Base-by-base conservation (phyloP, 768 basidiomycete species). In the Neoboletus brunneissimus region DNA sequence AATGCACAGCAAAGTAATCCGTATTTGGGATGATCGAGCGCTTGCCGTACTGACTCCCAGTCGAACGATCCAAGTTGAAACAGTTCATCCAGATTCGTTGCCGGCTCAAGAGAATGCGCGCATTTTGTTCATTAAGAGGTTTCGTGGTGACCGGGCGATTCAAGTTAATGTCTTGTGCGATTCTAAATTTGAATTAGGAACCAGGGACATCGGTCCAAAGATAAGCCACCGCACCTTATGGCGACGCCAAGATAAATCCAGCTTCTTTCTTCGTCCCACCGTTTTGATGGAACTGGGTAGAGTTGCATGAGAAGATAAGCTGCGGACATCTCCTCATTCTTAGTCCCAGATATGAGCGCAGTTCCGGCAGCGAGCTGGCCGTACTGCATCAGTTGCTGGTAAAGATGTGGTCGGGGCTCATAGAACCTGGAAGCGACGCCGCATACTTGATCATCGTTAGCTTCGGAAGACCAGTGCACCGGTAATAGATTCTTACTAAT, bases 231-330 rank as follows among this genome's bases (percentile, higher is more conserved):
- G 31, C 63, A 89, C 90, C 92, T 80, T 57, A 95, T 93, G 9
- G 91, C 93, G 29, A 94, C 77, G 8, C 94, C 94, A 22, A 95
- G 85, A 70, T 90, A 93, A 47, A 95, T 71, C 90, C 91, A 97
- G 50, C 87, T 87, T 27, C 92, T 80, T 65, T 96, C 92, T 60
- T 96, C 91, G 65, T 94, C 92, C 87, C 91, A 94, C 31, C 85
- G 81, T 48, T 83, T 81, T 0, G 85, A 79, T 1, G 90, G 90
- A 0, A 89, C 78, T 53, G 86, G 84, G 72, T 89, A 88, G 62
- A 98, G 71, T 67, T 89, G 85, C 61, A 91, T 75, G 23, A 91
- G 73, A 54, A 91, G 84, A 67, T 93, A 98, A 18, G 88, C 94
- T 44, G 88, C 86, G 48, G 85, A 86, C 69, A 90, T 84, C 64